Percentiles rank a stretch among this genome's conserved stretches.
Evolutionary conservation across 306 rosid species (phyloP).

Genomic region (Dalbergia oliveri): DNA sequence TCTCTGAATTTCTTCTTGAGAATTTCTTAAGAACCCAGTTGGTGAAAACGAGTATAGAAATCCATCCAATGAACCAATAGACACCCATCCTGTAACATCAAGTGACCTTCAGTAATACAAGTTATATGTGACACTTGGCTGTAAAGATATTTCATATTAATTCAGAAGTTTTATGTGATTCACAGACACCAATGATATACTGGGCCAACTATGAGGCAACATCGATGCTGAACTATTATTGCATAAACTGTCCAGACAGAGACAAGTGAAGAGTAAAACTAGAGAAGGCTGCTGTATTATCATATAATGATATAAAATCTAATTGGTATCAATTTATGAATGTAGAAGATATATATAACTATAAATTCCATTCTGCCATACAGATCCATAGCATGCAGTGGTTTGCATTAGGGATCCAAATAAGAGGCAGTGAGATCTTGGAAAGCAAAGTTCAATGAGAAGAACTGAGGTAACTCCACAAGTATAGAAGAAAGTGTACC

Average conservation of each 20-base stretch:
- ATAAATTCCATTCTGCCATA: neutral
- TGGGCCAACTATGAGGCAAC: neutral
- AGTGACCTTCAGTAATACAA: neutral
- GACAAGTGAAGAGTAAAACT: neutral
- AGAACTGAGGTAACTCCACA: neutral
- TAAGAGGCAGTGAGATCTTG: slow-evolving; percentile 27
- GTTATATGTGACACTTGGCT: slow-evolving; percentile 21
- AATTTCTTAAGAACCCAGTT: slow-evolving; percentile 70
- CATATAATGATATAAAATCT: neutral
- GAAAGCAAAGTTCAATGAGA: neutral
- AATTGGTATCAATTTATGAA: neutral
- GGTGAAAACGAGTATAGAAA: slow-evolving; percentile 82
- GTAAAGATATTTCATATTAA: slow-evolving; percentile 11
- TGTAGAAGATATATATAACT: neutral
- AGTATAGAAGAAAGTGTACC: slow-evolving; percentile 19
- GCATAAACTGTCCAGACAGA: neutral
- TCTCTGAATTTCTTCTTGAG: slow-evolving; percentile 57
- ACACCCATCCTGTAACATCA: slow-evolving; percentile 72
- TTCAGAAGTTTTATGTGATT: neutral
- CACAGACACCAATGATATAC: neutral
- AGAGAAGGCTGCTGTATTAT: neutral
- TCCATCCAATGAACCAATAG: slow-evolving; percentile 83
- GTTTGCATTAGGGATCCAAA: neutral
- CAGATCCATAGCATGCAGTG: neutral
- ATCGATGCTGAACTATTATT: neutral